These are phyloP conservation scores for Postia placenta DNA, from an alignment of 768 basidiomycete genomes.

Conservation along the genomic window DNA sequence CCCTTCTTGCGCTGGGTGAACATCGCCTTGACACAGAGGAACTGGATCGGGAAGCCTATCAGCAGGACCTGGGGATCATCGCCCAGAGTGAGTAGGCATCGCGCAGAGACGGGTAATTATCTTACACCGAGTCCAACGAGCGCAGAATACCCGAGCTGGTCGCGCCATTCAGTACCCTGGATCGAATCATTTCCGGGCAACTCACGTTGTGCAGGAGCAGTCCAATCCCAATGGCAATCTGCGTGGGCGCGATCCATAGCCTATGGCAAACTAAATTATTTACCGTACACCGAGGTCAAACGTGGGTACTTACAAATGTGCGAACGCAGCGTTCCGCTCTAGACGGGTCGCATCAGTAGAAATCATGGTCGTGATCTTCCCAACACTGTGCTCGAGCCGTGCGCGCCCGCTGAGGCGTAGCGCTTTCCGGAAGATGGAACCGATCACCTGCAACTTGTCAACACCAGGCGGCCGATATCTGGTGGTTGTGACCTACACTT, in stretches of 20 bases:
- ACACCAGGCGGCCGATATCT: too few relatives aligned
- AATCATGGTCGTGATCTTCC: conserved; percentile 66
- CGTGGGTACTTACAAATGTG: conserved; percentile 27
- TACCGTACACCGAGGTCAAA: too few relatives aligned
- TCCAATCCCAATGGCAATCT: conserved; percentile 54
- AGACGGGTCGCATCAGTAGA: conserved; percentile 55
- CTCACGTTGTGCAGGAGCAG: conserved; percentile 55
- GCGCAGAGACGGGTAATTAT: too few relatives aligned
- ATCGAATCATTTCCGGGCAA: too few relatives aligned
- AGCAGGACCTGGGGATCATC: conserved; percentile 38
- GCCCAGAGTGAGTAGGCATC: not conserved
- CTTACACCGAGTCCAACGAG: conserved; percentile 53
- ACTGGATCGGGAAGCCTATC: conserved; percentile 54
- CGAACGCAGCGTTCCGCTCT: conserved; percentile 37
- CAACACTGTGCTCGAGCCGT: conserved; percentile 51
- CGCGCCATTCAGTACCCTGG: not conserved
- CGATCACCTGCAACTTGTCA: conserved; percentile 28
- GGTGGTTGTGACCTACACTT: too few relatives aligned
- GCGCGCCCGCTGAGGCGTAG: conserved; percentile 59
- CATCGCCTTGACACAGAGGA: conserved; percentile 45
- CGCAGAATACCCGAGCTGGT: conserved; percentile 62
- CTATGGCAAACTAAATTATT: too few relatives aligned
- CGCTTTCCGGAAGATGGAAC: conserved; percentile 58
- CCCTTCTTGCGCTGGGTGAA: conserved; percentile 47
- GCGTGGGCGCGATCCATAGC: conserved; percentile 56